These are phyloP conservation scores for Ophiostoma himal-ulmi DNA, from an alignment of 2,329 filamentous ascomycete genomes.

Conservation along the genomic window DNA sequence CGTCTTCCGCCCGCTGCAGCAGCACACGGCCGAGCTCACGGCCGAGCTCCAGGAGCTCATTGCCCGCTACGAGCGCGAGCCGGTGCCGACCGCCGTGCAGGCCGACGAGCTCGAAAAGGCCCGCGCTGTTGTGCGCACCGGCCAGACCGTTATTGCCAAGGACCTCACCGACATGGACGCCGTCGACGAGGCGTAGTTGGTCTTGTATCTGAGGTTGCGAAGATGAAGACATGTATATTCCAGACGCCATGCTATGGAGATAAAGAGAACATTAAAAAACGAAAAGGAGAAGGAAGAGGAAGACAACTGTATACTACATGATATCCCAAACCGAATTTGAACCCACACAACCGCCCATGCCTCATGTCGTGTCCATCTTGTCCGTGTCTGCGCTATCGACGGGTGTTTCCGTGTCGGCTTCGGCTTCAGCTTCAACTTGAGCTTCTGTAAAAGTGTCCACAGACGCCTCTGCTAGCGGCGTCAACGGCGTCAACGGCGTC, in stretches of 20 bases:
- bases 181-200: no score
- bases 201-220: neutral
- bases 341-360: neutral
- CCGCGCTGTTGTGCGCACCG: constrained; percentile 47
- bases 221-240: neutral
- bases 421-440: neutral
- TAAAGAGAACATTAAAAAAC: neutral
- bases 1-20: constrained; percentile 66
- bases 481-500: neutral
- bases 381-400: constrained; percentile 41
- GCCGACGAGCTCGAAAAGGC: constrained; percentile 51
- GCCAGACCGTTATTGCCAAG: constrained; percentile 38
- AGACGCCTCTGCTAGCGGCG: neutral
- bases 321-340: neutral
- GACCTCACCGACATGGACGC: constrained; percentile 17
- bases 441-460: neutral
- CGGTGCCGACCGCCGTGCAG: constrained; percentile 28
- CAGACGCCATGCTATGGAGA: neutral
- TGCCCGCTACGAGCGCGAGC: constrained; percentile 52
- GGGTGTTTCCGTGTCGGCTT: neutral
- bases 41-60: constrained; percentile 70
- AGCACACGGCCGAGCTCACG: constrained; percentile 66
- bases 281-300: neutral
- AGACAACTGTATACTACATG: constrained; percentile 9
- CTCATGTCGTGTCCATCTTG: constrained; percentile 59